Conservation (phyloP, 805 yeast genomes). For the Sugiyamaella chiloensis region DNA sequence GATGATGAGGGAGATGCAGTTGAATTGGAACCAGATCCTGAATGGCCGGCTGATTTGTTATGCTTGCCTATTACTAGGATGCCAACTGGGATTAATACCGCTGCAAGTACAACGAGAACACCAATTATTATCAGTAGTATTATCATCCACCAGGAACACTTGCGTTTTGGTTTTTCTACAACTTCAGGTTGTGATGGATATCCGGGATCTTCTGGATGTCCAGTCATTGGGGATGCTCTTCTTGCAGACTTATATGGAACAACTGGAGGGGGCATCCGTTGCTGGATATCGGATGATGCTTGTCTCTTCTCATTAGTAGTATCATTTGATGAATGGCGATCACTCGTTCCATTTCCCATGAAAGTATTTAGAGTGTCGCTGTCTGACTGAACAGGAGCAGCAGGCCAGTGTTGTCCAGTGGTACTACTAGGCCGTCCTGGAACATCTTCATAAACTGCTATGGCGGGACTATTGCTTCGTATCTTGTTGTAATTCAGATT, state of each 20-base stretch:
- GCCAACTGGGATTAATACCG: slow-evolving; percentile 32
- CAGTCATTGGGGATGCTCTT: background rate
- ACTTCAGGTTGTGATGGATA: background rate
- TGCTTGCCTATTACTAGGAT: slow-evolving; percentile 25
- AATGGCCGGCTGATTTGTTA: background rate
- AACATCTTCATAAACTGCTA: background rate
- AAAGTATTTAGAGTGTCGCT: background rate
- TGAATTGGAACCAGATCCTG: slow-evolving; percentile 11
- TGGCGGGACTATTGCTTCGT: background rate
- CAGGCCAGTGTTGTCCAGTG: background rate
- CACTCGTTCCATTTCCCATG: too few species aligned
- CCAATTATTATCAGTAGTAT: slow-evolving; percentile 10
- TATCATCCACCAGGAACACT: slow-evolving; percentile 4
- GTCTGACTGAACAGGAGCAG: too few species aligned
- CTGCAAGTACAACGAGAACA: slow-evolving; percentile 25
- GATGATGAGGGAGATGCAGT: slow-evolving; percentile 2
- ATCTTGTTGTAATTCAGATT: background rate
- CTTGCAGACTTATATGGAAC: background rate
- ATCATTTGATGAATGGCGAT: too few species aligned
- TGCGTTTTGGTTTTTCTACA: background rate
- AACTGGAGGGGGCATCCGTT: background rate
- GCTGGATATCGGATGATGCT: background rate
- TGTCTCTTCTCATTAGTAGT: background rate
- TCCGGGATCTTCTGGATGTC: background rate
- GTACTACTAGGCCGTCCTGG: background rate